Evolutionary conservation across 2,329 filamentous ascomycete genomes (phyloP).

Genomic region (Diaporthe longicolla): DNA sequence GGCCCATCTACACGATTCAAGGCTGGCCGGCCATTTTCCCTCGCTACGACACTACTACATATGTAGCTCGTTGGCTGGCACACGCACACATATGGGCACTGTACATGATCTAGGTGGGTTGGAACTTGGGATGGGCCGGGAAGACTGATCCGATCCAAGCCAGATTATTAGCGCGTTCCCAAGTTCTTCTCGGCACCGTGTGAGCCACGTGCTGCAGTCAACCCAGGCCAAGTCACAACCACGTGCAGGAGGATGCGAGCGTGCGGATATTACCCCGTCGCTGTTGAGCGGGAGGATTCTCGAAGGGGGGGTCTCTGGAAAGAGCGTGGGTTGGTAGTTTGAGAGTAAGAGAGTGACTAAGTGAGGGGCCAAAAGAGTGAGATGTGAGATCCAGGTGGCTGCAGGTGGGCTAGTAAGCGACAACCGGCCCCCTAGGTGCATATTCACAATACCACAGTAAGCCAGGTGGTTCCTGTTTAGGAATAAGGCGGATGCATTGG

Average conservation of each 20-base stretch:
- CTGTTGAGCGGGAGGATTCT: conserved; percentile 44
- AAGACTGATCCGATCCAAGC: conserved; percentile 17
- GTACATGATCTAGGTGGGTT: not conserved
- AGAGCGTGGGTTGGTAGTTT: not conserved
- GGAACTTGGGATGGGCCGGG: not conserved
- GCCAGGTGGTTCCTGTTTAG: conserved; percentile 2
- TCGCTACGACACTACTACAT: not conserved
- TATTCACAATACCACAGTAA: conserved; percentile 17
- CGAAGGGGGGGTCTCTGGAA: conserved; percentile 41
- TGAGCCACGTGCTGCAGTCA: conserved; percentile 24
- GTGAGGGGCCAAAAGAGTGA: not conserved
- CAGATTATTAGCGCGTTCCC: not conserved
- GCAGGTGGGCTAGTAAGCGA: not conserved
- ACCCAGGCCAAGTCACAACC: conserved; percentile 5
- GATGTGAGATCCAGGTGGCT: conserved; percentile 9
- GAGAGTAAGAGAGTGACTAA: not conserved
- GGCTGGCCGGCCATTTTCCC: conserved; percentile 4
- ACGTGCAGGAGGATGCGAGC: conserved; percentile 36
- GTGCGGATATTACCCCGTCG: conserved; percentile 40
- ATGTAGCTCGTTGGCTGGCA: not conserved
- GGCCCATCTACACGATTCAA: not conserved
- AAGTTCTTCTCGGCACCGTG: not conserved
- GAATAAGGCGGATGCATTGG: conserved; percentile 5
- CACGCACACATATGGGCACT: not conserved
- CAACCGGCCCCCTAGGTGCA: not conserved